phyloP scores from a whole-genome alignment of 2,329 filamentous ascomycete species.

The Aspergillus proliferans region DNA sequence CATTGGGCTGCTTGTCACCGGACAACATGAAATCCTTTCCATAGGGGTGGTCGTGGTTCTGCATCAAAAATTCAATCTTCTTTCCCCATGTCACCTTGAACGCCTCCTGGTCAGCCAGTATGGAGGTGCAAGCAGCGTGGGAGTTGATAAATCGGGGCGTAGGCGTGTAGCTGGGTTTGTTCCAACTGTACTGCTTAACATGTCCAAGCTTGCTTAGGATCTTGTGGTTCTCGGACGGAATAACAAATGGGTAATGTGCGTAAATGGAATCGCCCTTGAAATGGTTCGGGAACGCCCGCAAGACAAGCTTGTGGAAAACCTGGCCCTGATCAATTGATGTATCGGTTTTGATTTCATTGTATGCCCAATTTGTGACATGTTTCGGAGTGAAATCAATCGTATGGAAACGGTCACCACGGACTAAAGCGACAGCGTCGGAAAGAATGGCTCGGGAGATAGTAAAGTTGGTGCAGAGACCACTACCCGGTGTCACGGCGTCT shows the following conservation, averaged over 20 bases:
- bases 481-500: slow-evolving; percentile 43
- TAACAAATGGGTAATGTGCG: slow-evolving; percentile 45
- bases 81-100: slow-evolving; percentile 45
- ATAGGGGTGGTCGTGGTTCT: slow-evolving; percentile 28
- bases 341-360: slow-evolving; percentile 38
- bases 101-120: slow-evolving; percentile 37
- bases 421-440: slow-evolving; percentile 43
- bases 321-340: slow-evolving; percentile 43
- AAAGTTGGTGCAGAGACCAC: slow-evolving; percentile 45
- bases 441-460: slow-evolving; percentile 40
- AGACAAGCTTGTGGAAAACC: slow-evolving; percentile 48
- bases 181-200: slow-evolving; percentile 38
- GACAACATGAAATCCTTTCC: slow-evolving; percentile 45
- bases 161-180: slow-evolving; percentile 22
- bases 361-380: slow-evolving; percentile 43
- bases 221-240: slow-evolving; percentile 42
- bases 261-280: slow-evolving; percentile 45
- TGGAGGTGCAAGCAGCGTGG: slow-evolving; percentile 39
- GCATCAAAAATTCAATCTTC: slow-evolving; percentile 42
- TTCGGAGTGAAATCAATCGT: slow-evolving; percentile 41
- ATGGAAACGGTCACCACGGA: slow-evolving; percentile 43
- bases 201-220: slow-evolving; percentile 37
- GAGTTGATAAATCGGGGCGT: slow-evolving; percentile 39
- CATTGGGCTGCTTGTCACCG: slow-evolving; percentile 38
- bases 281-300: slow-evolving; percentile 46